Percentiles rank a stretch among this genome's conserved stretches.
phyloP scores from a whole-genome alignment of 768 basidiomycete species.

The Russula earlei region DNA sequence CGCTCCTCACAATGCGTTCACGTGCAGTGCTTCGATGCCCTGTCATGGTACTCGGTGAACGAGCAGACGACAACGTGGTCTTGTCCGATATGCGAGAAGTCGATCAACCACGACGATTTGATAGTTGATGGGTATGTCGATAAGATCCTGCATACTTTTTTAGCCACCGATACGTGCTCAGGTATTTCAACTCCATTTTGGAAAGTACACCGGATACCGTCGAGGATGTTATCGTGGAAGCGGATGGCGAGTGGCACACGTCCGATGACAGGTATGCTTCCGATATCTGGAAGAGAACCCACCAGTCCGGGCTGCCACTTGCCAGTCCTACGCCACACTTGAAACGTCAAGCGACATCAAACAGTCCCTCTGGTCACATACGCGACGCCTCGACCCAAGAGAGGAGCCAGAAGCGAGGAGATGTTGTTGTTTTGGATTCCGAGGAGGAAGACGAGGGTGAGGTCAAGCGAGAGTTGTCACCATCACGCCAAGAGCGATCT shows the following conservation, averaged over 20 bases:
- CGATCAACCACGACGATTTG: slow-evolving; percentile 68
- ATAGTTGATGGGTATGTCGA: slow-evolving; percentile 81
- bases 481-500: slow-evolving; percentile 34
- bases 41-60: slow-evolving; percentile 90
- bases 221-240: slow-evolving; percentile 90
- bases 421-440: slow-evolving; percentile 56
- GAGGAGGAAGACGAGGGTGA: slow-evolving; percentile 65
- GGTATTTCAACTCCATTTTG: slow-evolving; percentile 84
- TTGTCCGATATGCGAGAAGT: slow-evolving; percentile 87
- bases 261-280: slow-evolving; percentile 80
- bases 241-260: slow-evolving; percentile 95
- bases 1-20: slow-evolving; percentile 86
- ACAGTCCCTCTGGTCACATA: neutral
- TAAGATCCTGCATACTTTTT: neutral
- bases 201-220: slow-evolving; percentile 64
- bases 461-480: slow-evolving; percentile 69
- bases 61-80: slow-evolving; percentile 94
- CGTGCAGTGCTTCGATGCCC: slow-evolving; percentile 91
- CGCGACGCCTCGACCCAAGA: slow-evolving; percentile 12
- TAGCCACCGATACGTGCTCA: slow-evolving; percentile 26
- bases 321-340: neutral
- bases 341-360: neutral
- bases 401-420: slow-evolving; percentile 37
- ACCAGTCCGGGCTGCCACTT: slow-evolving; percentile 29
- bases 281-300: slow-evolving; percentile 51